Evolutionary conservation across 2,329 filamentous ascomycete genomes (phyloP).

Genomic region (Ceratocystis papillata): DNA sequence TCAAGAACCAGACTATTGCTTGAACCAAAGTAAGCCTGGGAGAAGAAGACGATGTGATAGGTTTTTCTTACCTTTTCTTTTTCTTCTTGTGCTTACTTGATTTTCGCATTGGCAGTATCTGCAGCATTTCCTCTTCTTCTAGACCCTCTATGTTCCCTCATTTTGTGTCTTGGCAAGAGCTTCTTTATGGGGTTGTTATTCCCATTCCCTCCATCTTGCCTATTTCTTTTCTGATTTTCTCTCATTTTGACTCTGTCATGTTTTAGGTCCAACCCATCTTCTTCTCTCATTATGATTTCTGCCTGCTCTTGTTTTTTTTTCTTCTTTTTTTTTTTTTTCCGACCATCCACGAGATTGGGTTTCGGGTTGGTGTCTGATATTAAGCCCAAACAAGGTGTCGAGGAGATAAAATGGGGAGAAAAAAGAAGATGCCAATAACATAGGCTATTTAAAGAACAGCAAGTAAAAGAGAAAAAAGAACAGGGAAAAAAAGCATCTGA

Average conservation of each 20-base stretch:
- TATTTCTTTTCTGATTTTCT: background rate
- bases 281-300: background rate
- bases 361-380: background rate
- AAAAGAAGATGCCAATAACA: background rate
- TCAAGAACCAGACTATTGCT: background rate
- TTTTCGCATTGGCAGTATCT: background rate
- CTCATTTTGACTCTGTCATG: background rate
- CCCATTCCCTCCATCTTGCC: background rate
- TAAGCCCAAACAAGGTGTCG: background rate
- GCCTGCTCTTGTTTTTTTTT: background rate
- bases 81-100: background rate
- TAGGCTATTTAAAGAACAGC: background rate
- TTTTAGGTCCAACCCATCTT: background rate
- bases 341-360: background rate
- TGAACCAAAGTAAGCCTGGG: background rate
- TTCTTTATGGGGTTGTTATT: background rate
- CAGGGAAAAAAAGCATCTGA: background rate
- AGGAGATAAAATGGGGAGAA: background rate
- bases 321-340: background rate
- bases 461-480: background rate
- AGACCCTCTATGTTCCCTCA: no score
- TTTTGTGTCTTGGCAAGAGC: constrained; percentile 4
- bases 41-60: background rate
- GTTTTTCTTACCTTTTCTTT: background rate
- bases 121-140: background rate